These are phyloP conservation scores for Stachybotrys chlorohalonatus DNA, from an alignment of 2,329 filamentous ascomycete genomes.

Conservation along the genomic window DNA sequence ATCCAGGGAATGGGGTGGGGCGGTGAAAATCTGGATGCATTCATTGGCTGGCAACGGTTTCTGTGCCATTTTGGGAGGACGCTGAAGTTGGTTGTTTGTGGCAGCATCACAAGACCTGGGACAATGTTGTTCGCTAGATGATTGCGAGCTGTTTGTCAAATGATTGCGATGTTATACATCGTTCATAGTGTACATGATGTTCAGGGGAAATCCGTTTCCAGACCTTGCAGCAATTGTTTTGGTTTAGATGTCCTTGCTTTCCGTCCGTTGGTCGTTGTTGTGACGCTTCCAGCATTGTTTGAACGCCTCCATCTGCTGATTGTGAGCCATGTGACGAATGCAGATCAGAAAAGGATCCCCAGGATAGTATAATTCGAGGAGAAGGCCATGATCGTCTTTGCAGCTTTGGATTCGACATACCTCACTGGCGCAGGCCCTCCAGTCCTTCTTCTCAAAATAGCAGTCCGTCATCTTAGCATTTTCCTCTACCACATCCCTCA, in stretches of 20 bases:
- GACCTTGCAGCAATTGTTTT: background rate
- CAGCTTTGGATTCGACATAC: slow-evolving; percentile 40
- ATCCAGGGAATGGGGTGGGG: background rate
- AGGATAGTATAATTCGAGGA: no score
- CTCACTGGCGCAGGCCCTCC: slow-evolving; percentile 81
- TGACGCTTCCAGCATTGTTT: slow-evolving; percentile 85
- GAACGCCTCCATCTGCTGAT: slow-evolving; percentile 74
- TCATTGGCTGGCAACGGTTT: background rate
- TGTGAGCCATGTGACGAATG: background rate
- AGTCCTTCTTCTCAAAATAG: slow-evolving; percentile 93
- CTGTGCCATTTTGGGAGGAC: no score
- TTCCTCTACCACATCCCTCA: slow-evolving; percentile 50
- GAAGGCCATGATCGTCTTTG: background rate
- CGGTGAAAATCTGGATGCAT: background rate
- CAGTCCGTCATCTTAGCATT: slow-evolving; percentile 90
- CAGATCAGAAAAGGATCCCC: no score
- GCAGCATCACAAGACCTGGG: no score
- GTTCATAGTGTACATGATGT: background rate
- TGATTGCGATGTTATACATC: no score
- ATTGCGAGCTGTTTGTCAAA: no score
- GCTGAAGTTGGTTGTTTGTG: no score
- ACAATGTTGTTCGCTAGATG: no score
- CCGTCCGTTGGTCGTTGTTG: slow-evolving; percentile 77
- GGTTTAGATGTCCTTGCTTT: slow-evolving; percentile 54
- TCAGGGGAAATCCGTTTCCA: background rate